These are phyloP conservation scores for Sanghuangporus baumii DNA, from an alignment of 1,284 basidiomycete genomes.

Conservation along the genomic window DNA sequence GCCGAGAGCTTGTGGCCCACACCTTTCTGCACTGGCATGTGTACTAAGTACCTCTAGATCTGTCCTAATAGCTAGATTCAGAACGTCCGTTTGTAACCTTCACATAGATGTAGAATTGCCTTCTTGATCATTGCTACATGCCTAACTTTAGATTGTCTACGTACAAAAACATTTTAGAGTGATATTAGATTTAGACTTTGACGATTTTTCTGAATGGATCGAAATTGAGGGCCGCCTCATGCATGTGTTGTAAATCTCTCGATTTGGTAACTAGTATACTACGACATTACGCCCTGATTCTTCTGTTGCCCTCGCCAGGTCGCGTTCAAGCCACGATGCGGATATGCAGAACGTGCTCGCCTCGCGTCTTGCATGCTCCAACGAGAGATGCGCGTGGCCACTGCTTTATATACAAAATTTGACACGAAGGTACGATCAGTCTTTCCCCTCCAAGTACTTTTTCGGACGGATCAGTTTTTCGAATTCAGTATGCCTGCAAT, in stretches of 20 bases:
- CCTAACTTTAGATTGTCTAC: not conserved
- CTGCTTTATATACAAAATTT: constrained; percentile 4
- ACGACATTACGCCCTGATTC: not conserved
- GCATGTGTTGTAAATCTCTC: constrained; percentile 1
- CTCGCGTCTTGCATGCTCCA: not conserved
- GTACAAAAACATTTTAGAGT: not conserved
- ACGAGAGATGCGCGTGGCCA: not conserved
- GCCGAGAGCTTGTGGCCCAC: not conserved
- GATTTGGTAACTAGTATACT: not conserved
- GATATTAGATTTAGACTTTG: not conserved
- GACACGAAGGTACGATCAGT: not conserved
- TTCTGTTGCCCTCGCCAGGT: not conserved
- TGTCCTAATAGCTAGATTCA: not conserved
- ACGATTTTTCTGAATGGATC: not conserved
- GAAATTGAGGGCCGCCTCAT: not conserved
- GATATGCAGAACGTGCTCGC: not conserved
- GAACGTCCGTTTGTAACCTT: constrained; percentile 3
- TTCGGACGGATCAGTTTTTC: not conserved
- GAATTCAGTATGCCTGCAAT: not conserved
- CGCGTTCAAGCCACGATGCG: constrained; percentile 5
- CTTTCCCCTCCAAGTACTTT: not conserved
- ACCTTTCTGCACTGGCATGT: not conserved
- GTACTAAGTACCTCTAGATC: not conserved
- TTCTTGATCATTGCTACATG: not conserved
- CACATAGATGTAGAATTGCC: not conserved